Evolutionary conservation across 495 filamentous ascomycete genomes (phyloP).

Genomic region (Penicillium paradoxum): DNA sequence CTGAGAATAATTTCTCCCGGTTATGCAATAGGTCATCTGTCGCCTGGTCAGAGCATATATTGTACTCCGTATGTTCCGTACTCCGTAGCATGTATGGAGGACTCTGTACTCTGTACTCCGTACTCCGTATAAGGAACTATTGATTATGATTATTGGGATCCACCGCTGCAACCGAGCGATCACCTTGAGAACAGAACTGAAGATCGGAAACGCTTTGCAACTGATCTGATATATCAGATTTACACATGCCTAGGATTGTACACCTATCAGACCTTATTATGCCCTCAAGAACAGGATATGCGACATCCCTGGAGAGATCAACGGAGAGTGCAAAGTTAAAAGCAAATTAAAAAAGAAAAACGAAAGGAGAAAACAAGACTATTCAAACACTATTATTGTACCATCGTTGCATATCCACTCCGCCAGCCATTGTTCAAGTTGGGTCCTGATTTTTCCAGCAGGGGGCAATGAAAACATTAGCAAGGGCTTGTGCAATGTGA

Average conservation of each 20-base stretch:
- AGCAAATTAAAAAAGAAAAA: not conserved
- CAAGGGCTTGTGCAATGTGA: slow-evolving; percentile 11
- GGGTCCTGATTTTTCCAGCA: slow-evolving; percentile 2
- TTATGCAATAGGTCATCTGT: not conserved
- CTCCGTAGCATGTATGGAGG: not conserved
- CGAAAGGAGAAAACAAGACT: not conserved
- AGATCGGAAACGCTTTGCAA: not conserved
- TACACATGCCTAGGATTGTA: not conserved
- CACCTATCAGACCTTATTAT: not conserved
- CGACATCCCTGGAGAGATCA: not conserved
- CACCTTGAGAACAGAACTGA: not conserved
- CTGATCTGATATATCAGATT: not conserved
- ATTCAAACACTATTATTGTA: not conserved
- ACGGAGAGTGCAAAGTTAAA: not conserved
- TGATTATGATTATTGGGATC: not conserved
- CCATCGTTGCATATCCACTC: not conserved
- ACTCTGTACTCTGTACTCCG: too few species aligned
- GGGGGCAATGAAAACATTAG: slow-evolving; percentile 5
- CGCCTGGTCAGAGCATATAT: not conserved
- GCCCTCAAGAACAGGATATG: not conserved
- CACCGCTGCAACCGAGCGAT: not conserved
- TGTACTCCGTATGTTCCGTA: too few species aligned
- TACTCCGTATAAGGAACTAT: not conserved
- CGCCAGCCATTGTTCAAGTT: not conserved
- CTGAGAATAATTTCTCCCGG: not conserved